phyloP scores from a whole-genome alignment of 1,139 yeast species.

The Taphrina pruni region DNA sequence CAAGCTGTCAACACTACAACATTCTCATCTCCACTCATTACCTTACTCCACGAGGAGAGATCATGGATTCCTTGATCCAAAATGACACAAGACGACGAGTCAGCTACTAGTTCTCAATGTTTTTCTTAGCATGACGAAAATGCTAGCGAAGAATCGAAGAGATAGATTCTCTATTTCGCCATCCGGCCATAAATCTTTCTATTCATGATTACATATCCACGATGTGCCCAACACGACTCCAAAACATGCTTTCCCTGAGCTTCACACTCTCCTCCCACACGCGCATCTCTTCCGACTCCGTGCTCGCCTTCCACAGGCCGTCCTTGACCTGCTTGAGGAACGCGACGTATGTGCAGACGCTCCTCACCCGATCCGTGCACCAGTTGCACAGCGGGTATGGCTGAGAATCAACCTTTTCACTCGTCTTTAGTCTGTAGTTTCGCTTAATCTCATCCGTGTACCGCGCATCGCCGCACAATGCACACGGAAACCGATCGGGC shows the following conservation, averaged over 20 bases:
- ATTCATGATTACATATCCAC: conserved; percentile 16
- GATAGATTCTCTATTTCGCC: no score
- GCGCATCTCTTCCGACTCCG: conserved; percentile 52
- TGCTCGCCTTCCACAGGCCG: conserved; percentile 60
- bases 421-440: conserved; percentile 44
- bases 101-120: no score
- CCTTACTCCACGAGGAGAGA: no score
- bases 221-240: conserved; percentile 75
- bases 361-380: conserved; percentile 78
- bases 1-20: no score
- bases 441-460: conserved; percentile 40
- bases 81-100: no score
- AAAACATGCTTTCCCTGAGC: conserved; percentile 68
- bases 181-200: not conserved
- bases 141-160: no score
- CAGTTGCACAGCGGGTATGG: conserved; percentile 80
- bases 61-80: no score
- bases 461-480: conserved; percentile 46
- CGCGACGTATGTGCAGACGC: conserved; percentile 78
- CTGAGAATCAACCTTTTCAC: conserved; percentile 49
- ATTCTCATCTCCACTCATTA: no score
- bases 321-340: conserved; percentile 68
- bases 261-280: conserved; percentile 67
- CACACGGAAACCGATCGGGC: conserved; percentile 47
- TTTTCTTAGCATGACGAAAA: no score